A percentile compares a stretch with the other conserved stretches of the same genome.
Conservation (phyloP, 2,329 filamentous ascomycete species). For the Fusarium bulbicola region DNA sequence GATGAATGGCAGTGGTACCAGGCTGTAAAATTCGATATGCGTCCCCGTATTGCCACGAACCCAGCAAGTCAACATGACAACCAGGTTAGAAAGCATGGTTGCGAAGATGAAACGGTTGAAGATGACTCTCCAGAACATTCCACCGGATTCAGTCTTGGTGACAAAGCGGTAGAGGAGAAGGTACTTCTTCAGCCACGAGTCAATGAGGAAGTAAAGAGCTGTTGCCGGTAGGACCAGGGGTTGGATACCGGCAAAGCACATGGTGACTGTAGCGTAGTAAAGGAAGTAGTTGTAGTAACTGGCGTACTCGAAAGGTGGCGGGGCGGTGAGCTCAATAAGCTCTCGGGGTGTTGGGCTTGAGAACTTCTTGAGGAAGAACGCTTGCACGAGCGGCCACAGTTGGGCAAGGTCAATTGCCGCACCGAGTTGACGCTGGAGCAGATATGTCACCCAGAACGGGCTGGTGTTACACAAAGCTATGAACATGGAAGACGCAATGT, state of each 20-base stretch:
- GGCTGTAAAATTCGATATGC: slow-evolving; percentile 68
- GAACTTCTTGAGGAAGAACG: slow-evolving; percentile 86
- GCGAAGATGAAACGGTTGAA: slow-evolving; percentile 94
- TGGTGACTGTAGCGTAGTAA: slow-evolving; percentile 89
- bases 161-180: slow-evolving; percentile 92
- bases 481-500: slow-evolving; percentile 73
- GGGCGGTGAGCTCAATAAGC: slow-evolving; percentile 91
- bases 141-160: slow-evolving; percentile 96
- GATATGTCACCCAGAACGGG: slow-evolving; percentile 92
- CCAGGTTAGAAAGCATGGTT: slow-evolving; percentile 77
- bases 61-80: slow-evolving; percentile 80
- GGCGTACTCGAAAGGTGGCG: slow-evolving; percentile 92
- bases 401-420: slow-evolving; percentile 95
- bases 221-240: slow-evolving; percentile 87
- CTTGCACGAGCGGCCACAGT: slow-evolving; percentile 82
- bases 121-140: slow-evolving; percentile 88
- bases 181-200: slow-evolving; percentile 94
- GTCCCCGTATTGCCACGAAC: slow-evolving; percentile 68
- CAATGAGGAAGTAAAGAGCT: slow-evolving; percentile 87
- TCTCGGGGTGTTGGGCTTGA: slow-evolving; percentile 88
- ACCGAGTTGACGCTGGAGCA: slow-evolving; percentile 91
- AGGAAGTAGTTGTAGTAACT: slow-evolving; percentile 98
- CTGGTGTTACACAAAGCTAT: slow-evolving; percentile 82
- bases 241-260: slow-evolving; percentile 86
- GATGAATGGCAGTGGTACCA: slow-evolving; percentile 80